Evolutionary conservation across 2,329 filamentous ascomycete genomes (phyloP), one percentile per base, ranked within the genome.

Genomic region (Fusarium siculi): DNA sequence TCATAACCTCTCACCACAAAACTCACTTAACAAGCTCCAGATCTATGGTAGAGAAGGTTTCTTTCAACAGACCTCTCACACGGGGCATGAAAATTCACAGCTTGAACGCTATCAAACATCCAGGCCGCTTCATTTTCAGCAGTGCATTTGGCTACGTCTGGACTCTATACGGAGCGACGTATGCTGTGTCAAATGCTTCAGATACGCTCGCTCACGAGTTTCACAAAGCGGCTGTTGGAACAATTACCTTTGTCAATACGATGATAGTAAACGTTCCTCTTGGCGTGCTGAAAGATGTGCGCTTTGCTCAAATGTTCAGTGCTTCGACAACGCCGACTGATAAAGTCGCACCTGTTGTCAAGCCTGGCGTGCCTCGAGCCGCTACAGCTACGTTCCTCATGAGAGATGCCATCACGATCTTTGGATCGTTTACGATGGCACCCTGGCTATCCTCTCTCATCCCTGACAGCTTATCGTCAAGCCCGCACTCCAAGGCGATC

Each of bases 201-300:
- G 78, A 80, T 11, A 80, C 79, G 0, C 54, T 80, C 0, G 69
- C 75, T 9, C 68, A 72, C 14, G 72, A 76, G 14, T 79, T 77
- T 11, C 71, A 78, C 2, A 69, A 58, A 47, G 70, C 77, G 0
- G 75, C 78, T 8, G 77, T 77, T 6, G 75, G 75, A 2, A 77
- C 76, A 1, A 76, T 78, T 9, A 77, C 73, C 0, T 79, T 79
- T 34, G 71, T 77, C 14, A 78, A 74, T 4, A 80, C 79, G 6
- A 78, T 80, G 66, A 53, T 76, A 5, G 75, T 81, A 46, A 81
- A 81, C 21, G 78, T 80, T 5, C 80, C 80, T 3, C 66, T 81
- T 3, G 79, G 80, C 2, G 75, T 81, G 7, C 76, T 77, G 63
- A 81, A 81, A 11, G 80, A 81, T 44, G 67, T 80, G 9, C 68